These are phyloP conservation scores for Discostella stelligeroides DNA, from an alignment of 108 stramenopile genomes.

Conservation along the genomic window DNA sequence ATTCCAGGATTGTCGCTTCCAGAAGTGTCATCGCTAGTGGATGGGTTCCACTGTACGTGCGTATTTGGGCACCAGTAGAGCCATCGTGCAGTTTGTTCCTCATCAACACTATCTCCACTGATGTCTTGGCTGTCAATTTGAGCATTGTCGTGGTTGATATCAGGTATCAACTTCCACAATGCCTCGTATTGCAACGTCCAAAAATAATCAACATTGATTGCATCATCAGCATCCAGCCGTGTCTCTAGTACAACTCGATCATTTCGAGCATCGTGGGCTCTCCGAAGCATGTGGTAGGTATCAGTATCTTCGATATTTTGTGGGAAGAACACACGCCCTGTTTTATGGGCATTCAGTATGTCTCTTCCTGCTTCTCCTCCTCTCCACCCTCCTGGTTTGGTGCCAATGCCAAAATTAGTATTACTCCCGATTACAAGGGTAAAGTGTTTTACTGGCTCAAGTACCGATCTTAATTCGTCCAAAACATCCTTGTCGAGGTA, in stretches of 20 bases:
- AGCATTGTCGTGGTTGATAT: constrained; percentile 28
- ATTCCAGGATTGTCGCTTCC: constrained; percentile 32
- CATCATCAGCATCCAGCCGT: constrained; percentile 86
- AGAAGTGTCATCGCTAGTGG: constrained; percentile 29
- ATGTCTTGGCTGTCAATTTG: constrained; percentile 16
- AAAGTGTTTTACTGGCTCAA: constrained; percentile 53
- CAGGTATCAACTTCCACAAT: constrained; percentile 44
- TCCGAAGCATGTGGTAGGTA: constrained; percentile 15
- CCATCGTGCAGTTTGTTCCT: constrained; percentile 48
- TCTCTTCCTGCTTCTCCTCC: constrained; percentile 59
- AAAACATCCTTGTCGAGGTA: constrained; percentile 49
- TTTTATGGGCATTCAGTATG: constrained; percentile 42
- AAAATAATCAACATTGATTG: constrained; percentile 65
- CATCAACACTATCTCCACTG: not conserved
- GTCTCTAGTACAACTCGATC: constrained; percentile 74
- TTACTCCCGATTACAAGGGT: constrained; percentile 68
- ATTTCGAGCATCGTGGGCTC: constrained; percentile 57
- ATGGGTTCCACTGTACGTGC: constrained; percentile 76
- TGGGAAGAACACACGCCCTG: constrained; percentile 33
- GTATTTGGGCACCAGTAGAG: constrained; percentile 79
- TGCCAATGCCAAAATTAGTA: constrained; percentile 57
- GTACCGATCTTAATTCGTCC: constrained; percentile 37
- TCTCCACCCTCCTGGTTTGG: constrained; percentile 58
- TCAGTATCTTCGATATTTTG: not conserved
- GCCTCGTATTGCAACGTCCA: constrained; percentile 61